Evolutionary conservation across 345 rosid species (phyloP), one percentile per base, ranked within the genome.

Genomic region (Brassica incana): DNA sequence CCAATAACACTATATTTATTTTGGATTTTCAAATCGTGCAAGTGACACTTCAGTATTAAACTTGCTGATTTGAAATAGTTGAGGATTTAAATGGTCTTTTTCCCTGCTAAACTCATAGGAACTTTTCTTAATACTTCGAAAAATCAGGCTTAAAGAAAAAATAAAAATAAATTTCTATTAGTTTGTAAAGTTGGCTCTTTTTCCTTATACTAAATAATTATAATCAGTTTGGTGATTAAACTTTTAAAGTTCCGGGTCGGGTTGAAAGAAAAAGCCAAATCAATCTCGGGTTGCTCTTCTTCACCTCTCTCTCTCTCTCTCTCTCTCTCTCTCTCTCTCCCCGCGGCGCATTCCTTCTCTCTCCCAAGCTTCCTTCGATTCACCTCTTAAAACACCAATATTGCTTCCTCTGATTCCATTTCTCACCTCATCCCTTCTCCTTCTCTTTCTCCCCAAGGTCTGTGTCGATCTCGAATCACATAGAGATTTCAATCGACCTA

Each of bases 341-440:
- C 78, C 45, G 78, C 82, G 78, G 74, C 82, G 78, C 74, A 15
- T 67, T 68, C 74, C 25, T 67, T 67, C 45, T 79, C 78, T 79
- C 78, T 74, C 50, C 78, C 70, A 68, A 79, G 74, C 70, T 61
- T 79, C 56, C 59, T 73, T 8, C 74, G 25, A 43, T 65, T 43
- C 6, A 9, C 64, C 12, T 65, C 73, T 18, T 40, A 7, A 7
- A 64, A 65, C 65, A 27, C 14, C 67, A 43, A 18, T 50, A 8
- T 45, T 66, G 5, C 59, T 74, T 72, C 23, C 69, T 59, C 38
- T 72, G 2, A 0, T 58, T 67, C 35, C 74, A 25, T 50, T 38
- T 45, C n/a, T 16, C 11, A 20, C 69, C 59, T 5, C 23, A 11
- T 36, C 3, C 43, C 2, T 36, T 36, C 43, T 36, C 43, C 38